A percentile compares a stretch with the other conserved stretches of the same genome.
Evolutionary conservation across 75 land plant genomes (phyloP).

Genomic region (Picea glauca): DNA sequence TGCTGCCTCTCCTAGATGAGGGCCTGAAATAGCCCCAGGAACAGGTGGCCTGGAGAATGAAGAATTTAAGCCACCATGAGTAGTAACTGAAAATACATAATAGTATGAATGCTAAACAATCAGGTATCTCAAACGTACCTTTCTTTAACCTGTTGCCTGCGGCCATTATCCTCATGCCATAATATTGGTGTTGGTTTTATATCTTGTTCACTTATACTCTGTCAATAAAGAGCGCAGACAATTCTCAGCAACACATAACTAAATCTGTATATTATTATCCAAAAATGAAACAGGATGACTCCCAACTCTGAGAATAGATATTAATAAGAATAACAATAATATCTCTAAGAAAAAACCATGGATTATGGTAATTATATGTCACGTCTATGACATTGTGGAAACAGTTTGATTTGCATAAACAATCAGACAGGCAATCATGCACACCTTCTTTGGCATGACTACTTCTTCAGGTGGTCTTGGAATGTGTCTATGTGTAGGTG

Average conservation of each 20-base stretch:
- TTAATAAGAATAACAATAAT: background rate
- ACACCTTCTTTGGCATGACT: slow-evolving; percentile 67
- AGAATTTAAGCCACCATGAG: background rate
- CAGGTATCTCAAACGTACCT: slow-evolving; percentile 33
- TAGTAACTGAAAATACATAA: background rate
- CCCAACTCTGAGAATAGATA: background rate
- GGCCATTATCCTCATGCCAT: slow-evolving; percentile 72
- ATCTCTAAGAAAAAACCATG: background rate
- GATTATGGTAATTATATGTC: no score
- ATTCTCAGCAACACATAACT: background rate
- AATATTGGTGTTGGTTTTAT: slow-evolving; percentile 55
- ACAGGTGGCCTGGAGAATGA: slow-evolving; percentile 60
- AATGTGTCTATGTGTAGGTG: slow-evolving; percentile 60
- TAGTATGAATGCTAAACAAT: background rate
- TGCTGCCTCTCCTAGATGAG: slow-evolving; percentile 74
- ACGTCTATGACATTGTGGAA: background rate
- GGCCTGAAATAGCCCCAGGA: slow-evolving; percentile 77
- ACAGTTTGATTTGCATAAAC: background rate
- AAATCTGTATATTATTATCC: background rate
- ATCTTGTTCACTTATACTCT: slow-evolving; percentile 45
- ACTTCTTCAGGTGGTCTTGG: slow-evolving; percentile 84
- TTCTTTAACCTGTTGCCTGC: slow-evolving; percentile 46
- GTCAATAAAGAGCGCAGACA: slow-evolving; percentile 9
- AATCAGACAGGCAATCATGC: background rate
- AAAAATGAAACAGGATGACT: background rate